A percentile compares a stretch with the other conserved stretches of the same genome.
Evolutionary conservation across 805 yeast genomes (phyloP).

Genomic region (Starmerella asiatica): DNA sequence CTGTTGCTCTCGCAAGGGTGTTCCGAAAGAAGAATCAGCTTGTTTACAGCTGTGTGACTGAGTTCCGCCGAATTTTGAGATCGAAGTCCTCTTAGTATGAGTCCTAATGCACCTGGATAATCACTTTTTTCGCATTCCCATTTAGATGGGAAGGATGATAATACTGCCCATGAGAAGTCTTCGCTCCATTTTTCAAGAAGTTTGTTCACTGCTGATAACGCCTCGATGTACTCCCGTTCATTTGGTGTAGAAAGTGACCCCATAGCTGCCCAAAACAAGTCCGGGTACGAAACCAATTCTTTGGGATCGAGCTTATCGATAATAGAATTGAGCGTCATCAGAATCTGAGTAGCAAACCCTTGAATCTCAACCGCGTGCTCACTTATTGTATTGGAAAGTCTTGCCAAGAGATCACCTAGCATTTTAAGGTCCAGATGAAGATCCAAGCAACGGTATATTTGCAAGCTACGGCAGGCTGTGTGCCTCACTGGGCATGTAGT

Average conservation of each 20-base stretch:
- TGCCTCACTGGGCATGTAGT: conserved; percentile 96
- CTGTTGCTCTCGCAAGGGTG: conserved; percentile 41
- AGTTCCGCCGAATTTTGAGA: conserved; percentile 71
- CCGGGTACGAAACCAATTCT: conserved; percentile 76
- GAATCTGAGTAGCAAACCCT: conserved; percentile 91
- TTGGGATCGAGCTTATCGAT: conserved; percentile 73
- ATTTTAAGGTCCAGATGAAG: conserved; percentile 70
- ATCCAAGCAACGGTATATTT: conserved; percentile 73
- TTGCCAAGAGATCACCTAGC: conserved; percentile 86
- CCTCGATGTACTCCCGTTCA: conserved; percentile 86
- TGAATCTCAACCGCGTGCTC: conserved; percentile 84
- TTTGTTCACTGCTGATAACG: conserved; percentile 65
- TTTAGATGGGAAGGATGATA: conserved; percentile 78
- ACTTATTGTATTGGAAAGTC: conserved; percentile 83
- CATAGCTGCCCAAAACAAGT: conserved; percentile 86
- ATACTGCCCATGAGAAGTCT: conserved; percentile 68
- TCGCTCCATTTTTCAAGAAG: conserved; percentile 77
- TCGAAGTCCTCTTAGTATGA: conserved; percentile 68
- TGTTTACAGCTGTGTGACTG: conserved; percentile 58
- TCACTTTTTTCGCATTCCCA: conserved; percentile 64
- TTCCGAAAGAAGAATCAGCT: conserved; percentile 35
- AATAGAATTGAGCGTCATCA: conserved; percentile 89
- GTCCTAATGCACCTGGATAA: conserved; percentile 74
- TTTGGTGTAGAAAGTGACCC: conserved; percentile 84
- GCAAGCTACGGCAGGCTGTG: conserved; percentile 92